A percentile compares a stretch with the other conserved stretches of the same genome.
Evolutionary conservation across 73 alveolate species (phyloP).

Genomic region (Durusdinium trenchii): DNA sequence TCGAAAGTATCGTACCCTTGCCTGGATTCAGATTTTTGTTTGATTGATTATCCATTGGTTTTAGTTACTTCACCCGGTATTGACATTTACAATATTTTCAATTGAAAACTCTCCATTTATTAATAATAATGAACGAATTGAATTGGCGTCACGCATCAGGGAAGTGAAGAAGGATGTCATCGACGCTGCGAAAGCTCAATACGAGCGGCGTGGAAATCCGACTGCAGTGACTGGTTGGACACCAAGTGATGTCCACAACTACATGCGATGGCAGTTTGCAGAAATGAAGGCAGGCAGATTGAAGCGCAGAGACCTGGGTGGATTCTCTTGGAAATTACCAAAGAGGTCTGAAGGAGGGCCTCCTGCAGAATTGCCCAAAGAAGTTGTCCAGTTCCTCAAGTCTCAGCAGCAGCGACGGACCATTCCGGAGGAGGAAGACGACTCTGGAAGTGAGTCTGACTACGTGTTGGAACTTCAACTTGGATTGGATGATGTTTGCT

Average conservation of each 20-base stretch:
- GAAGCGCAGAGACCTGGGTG: not conserved
- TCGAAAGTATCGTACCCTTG: slow-evolving; percentile 14
- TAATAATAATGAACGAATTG: too few relatives aligned
- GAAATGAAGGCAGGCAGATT: not conserved
- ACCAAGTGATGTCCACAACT: not conserved
- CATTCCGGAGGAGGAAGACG: too few relatives aligned
- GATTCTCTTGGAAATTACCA: not conserved
- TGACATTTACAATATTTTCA: too few relatives aligned
- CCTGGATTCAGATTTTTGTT: not conserved
- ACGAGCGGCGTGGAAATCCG: not conserved
- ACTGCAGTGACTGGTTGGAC: not conserved
- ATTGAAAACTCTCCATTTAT: too few relatives aligned
- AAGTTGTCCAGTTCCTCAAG: too few relatives aligned
- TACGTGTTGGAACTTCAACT: too few relatives aligned
- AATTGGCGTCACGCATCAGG: too few relatives aligned
- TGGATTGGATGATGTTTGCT: too few relatives aligned
- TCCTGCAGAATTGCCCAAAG: not conserved
- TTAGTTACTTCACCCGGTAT: too few relatives aligned
- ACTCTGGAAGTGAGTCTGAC: too few relatives aligned
- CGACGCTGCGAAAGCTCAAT: not conserved
- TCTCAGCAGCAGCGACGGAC: too few relatives aligned
- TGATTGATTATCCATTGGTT: not conserved
- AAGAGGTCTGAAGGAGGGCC: not conserved
- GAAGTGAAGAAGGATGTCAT: not conserved
- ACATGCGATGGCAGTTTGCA: slow-evolving; percentile 33